Percentiles rank a stretch among this genome's conserved stretches.
Conservation (phyloP, 2,329 filamentous ascomycete genomes). For the Calycina marina region DNA sequence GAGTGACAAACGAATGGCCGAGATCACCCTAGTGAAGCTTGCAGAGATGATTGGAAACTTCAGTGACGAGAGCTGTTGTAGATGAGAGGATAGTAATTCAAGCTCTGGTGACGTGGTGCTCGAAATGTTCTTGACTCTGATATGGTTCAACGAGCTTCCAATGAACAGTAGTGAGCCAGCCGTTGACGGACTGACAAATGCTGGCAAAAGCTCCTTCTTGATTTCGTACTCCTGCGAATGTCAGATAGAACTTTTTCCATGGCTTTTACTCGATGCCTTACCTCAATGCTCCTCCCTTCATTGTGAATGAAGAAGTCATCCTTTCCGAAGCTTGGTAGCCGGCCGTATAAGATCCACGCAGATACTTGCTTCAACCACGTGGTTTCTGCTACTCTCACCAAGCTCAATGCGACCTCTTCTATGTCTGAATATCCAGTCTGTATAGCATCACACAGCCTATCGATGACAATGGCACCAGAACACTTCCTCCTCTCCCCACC, state of each 20-base stretch:
- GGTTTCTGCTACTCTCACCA: slow-evolving; percentile 68
- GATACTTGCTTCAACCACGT: slow-evolving; percentile 86
- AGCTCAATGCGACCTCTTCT: slow-evolving; percentile 56
- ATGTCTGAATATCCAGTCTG: slow-evolving; percentile 85
- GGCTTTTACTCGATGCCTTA: slow-evolving; percentile 8
- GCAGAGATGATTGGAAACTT: slow-evolving; percentile 60
- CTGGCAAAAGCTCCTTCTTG: slow-evolving; percentile 50
- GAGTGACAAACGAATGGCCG: slow-evolving; percentile 63
- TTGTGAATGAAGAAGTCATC: slow-evolving; percentile 74
- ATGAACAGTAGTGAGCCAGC: slow-evolving; percentile 81
- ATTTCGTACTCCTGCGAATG: slow-evolving; percentile 40
- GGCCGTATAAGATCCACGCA: slow-evolving; percentile 82
- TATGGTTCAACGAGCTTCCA: slow-evolving; percentile 76
- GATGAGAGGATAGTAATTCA: slow-evolving; percentile 51
- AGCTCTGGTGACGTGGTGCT: slow-evolving; percentile 32
- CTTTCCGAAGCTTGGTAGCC: slow-evolving; percentile 59
- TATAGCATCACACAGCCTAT: slow-evolving; percentile 59
- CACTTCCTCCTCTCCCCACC: slow-evolving; percentile 26
- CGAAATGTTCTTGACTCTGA: slow-evolving; percentile 40
- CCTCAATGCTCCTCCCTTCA: slow-evolving; percentile 25
- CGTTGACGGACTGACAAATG: slow-evolving; percentile 60
- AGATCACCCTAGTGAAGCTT: slow-evolving; percentile 56
- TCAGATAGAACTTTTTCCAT: slow-evolving; percentile 4
- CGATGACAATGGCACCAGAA: slow-evolving; percentile 60
- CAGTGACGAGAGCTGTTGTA: slow-evolving; percentile 53